phyloP scores from a whole-genome alignment of 2,329 filamentous ascomycete species.

The Cryphonectria japonica region DNA sequence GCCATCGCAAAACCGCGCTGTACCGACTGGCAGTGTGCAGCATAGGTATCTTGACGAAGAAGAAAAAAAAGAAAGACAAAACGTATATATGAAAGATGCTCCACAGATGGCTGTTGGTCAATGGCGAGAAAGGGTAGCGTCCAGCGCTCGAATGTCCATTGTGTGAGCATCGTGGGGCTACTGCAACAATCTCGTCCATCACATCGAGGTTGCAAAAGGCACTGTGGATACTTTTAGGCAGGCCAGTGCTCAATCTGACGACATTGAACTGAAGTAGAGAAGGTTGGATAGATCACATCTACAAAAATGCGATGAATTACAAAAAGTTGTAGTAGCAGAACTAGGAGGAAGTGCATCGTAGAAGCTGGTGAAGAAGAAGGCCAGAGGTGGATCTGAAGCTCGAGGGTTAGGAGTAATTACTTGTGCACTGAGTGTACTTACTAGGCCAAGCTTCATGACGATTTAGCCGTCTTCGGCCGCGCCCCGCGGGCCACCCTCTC shows the following conservation, averaged over 20 bases:
- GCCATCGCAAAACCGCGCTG: background rate
- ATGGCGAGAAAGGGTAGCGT: background rate
- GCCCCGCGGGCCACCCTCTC: background rate
- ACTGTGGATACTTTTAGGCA: background rate
- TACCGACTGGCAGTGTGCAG: background rate
- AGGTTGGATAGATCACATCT: background rate
- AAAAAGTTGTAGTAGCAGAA: background rate
- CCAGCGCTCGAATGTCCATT: background rate
- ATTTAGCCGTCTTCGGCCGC: slow-evolving; percentile 4
- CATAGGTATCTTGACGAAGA: background rate
- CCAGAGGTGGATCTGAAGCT: background rate
- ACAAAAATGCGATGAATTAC: background rate
- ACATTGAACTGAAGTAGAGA: background rate
- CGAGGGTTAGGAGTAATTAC: background rate
- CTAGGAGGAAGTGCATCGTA: background rate
- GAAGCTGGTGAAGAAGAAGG: background rate
- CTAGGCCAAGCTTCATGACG: background rate
- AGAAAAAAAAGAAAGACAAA: background rate
- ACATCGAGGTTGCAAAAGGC: background rate
- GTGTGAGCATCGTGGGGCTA: background rate
- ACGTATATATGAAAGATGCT: background rate
- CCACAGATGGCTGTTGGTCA: background rate
- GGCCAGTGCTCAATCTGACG: background rate
- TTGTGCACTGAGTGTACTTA: background rate
- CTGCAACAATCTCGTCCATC: background rate